Conservation (phyloP, 495 filamentous ascomycete genomes). For the Daldinia vernicosa region DNA sequence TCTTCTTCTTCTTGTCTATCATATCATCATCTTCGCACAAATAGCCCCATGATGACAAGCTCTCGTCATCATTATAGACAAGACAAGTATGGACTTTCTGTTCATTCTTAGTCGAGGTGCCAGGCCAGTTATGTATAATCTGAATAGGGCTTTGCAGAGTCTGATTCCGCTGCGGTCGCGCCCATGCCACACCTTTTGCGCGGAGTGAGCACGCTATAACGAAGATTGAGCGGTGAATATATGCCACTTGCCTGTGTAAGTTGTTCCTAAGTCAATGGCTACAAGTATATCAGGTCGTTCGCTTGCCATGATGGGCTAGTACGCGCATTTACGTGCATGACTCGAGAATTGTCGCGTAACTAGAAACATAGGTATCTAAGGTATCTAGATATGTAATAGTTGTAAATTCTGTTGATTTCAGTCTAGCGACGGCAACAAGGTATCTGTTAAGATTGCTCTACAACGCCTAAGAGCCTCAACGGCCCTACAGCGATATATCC, state of each 20-base stretch:
- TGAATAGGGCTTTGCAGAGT: constrained; percentile 56
- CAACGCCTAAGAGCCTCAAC: neutral
- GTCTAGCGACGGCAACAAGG: neutral
- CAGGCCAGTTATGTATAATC: constrained; percentile 70
- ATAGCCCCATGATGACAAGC: constrained; percentile 65
- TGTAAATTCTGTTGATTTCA: neutral
- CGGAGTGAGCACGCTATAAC: constrained; percentile 5
- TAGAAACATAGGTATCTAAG: neutral
- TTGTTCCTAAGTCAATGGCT: constrained; percentile 70
- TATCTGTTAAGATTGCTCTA: neutral
- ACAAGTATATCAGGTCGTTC: constrained; percentile 63
- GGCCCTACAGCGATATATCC: neutral
- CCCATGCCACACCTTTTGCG: constrained; percentile 31
- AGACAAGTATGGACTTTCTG: constrained; percentile 68
- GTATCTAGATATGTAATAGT: neutral
- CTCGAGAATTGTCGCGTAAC: neutral
- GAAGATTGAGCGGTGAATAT: neutral
- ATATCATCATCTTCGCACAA: constrained; percentile 59
- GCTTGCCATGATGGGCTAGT: constrained; percentile 22
- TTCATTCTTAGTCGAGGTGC: constrained; percentile 59
- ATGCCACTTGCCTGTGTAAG: constrained; percentile 62
- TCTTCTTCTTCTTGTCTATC: constrained; percentile 42
- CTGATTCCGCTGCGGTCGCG: constrained; percentile 26
- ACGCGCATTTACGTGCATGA: constrained; percentile 17
- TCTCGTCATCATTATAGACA: constrained; percentile 56